Evolutionary conservation across 2,329 filamentous ascomycete species (phyloP), one percentile per base, ranked within the genome.

Genomic region (Botryosphaeria dothidea): DNA sequence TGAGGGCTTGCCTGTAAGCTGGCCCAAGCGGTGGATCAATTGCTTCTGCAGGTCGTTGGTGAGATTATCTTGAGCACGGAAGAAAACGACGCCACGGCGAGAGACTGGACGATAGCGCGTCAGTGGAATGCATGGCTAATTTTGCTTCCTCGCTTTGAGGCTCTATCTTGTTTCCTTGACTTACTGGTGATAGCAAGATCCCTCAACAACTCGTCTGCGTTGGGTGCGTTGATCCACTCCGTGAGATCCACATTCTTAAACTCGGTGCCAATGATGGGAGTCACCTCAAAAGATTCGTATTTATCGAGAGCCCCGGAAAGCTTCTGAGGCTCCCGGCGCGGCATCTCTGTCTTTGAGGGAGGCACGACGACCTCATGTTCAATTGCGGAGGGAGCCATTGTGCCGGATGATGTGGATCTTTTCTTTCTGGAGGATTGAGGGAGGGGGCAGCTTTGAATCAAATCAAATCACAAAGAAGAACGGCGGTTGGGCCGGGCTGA

Each of bases 221-320:
- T 88, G 0, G 84, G 80, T 0, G 86, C 85, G 29, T 86, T 78
- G 5, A 92, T 79, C 43, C 91, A 87, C 36, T 91, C 87, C 5
- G 83, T 83, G 0, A 90, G 79, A 67, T 88, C 84, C 36, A 84
- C 70, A 15, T 80, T 81, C n/a, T 83, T 79, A 67, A 83, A 90
- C 70, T 90, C 88, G 6, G 82, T 82, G 4, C 88, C 88, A 65
- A 90, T 89, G 46, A 84, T 77, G 0, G 87, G 87, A 1, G 87
- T 90, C 4, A 84, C 77, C 34, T 90, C 87, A 64, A 87, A 85
- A 2, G 80, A 80, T 67, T 86, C 80, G 66, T 83, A 85, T 11
- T 78, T 65, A 43, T 87, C 81, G 0, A 88, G 77, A 1, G 74
- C 80, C 0, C 85, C 85, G 1, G 80, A 82, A 3, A 82, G 74